Evolutionary conservation across 177 flowering plant species (phyloP).

Genomic region (Telopea speciosissima): DNA sequence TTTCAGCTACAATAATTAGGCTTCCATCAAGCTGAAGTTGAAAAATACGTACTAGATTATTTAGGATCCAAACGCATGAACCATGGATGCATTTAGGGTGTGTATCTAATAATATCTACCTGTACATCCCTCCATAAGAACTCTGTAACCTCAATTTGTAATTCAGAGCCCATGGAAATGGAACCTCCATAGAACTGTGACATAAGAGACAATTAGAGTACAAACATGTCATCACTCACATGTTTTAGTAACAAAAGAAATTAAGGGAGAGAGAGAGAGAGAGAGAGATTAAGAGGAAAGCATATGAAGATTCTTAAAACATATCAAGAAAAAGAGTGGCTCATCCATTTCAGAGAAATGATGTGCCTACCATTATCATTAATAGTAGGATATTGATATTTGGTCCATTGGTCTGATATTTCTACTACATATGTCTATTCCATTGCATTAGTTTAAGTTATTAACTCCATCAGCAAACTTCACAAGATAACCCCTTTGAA

Average conservation of each 20-base stretch:
- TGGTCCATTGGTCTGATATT: neutral
- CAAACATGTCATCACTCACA: too few species aligned
- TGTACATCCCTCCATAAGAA: constrained; percentile 85
- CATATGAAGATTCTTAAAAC: neutral
- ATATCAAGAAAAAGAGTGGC: neutral
- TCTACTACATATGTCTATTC: too few species aligned
- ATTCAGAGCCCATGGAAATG: constrained; percentile 78
- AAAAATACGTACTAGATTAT: constrained; percentile 15
- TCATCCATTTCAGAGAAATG: neutral
- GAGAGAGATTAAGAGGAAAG: neutral
- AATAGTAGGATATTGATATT: neutral
- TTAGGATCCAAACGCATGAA: neutral
- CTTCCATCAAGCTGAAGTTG: constrained; percentile 83
- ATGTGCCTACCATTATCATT: neutral
- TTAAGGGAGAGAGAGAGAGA: too few species aligned
- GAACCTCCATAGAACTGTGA: constrained; percentile 80
- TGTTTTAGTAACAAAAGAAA: too few species aligned
- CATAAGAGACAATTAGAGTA: neutral
- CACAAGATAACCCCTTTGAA: neutral
- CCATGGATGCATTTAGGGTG: neutral
- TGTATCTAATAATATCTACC: constrained; percentile 31
- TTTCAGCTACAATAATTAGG: constrained; percentile 67
- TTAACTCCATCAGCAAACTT: neutral
- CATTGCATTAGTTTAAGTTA: too few species aligned
- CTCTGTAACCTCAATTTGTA: constrained; percentile 89